Evolutionary conservation across 441 rosid species (phyloP).

Genomic region (Lagerstroemia fauriei): DNA sequence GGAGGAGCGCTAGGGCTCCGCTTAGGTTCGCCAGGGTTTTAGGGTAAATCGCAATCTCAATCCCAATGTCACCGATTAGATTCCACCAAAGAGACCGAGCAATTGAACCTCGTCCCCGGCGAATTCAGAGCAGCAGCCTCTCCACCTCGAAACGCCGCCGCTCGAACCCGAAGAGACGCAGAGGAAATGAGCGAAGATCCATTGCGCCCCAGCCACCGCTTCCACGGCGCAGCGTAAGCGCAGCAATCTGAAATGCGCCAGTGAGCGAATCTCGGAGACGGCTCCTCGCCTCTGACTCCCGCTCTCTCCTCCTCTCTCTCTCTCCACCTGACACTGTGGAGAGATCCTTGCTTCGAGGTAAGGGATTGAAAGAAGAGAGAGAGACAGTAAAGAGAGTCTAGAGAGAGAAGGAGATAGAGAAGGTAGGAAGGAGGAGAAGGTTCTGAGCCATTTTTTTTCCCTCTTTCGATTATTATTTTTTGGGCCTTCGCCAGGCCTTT

Average conservation of each 20-base stretch:
- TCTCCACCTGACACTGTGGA: not conserved
- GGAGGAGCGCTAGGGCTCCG: constrained; percentile 56
- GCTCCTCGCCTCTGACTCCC: not conserved
- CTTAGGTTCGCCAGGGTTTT: constrained; percentile 61
- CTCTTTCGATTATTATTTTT: no score
- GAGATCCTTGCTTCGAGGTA: not conserved
- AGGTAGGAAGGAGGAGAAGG: not conserved
- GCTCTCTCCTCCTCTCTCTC: not conserved
- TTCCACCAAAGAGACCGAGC: not conserved
- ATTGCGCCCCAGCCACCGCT: not conserved
- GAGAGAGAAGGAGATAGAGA: not conserved
- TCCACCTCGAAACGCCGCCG: not conserved
- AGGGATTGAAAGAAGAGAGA: not conserved
- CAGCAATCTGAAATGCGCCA: not conserved
- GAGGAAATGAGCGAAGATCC: not conserved
- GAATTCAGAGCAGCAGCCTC: not conserved
- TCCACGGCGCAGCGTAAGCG: not conserved
- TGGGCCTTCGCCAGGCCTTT: not conserved
- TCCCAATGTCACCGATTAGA: not conserved
- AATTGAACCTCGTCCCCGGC: not conserved
- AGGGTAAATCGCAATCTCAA: not conserved
- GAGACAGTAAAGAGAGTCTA: not conserved
- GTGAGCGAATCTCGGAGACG: not conserved
- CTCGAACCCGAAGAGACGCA: not conserved
- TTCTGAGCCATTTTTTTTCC: not conserved